These are phyloP conservation scores for Nannochloris sp. DNA, from an alignment of 139 green algal genomes.

Conservation along the genomic window DNA sequence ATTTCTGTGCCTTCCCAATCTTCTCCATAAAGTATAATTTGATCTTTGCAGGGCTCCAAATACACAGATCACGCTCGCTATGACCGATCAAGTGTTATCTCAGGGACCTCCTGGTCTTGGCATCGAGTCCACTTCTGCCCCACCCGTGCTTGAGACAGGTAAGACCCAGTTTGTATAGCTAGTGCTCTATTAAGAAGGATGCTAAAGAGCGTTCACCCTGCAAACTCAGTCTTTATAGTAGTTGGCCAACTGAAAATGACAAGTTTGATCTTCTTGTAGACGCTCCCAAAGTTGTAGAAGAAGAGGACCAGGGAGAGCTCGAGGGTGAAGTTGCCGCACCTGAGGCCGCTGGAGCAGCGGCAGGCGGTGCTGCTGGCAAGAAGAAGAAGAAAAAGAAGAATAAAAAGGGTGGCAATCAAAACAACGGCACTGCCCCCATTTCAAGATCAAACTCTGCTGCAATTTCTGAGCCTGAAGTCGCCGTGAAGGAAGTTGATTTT, in stretches of 20 bases:
- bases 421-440: background rate
- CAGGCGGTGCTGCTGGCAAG: background rate
- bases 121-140: background rate
- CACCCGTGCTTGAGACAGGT: background rate
- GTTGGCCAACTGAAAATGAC: no score
- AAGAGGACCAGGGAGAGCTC: background rate
- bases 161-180: background rate
- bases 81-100: background rate
- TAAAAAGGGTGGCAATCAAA: background rate
- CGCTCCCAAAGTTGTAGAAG: background rate
- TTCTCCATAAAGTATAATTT: no score
- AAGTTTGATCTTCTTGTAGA: no score
- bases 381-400: conserved; percentile 12
- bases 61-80: background rate
- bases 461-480: no score
- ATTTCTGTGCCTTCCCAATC: no score
- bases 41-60: no score
- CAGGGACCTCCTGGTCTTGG: background rate
- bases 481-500: no score
- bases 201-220: no score
- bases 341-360: background rate
- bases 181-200: no score
- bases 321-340: background rate
- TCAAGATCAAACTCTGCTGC: no score
- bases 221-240: background rate